These are phyloP conservation scores for Mucor lusitanicus DNA, from an alignment of 371 early-diverging fungal species.

Conservation along the genomic window DNA sequence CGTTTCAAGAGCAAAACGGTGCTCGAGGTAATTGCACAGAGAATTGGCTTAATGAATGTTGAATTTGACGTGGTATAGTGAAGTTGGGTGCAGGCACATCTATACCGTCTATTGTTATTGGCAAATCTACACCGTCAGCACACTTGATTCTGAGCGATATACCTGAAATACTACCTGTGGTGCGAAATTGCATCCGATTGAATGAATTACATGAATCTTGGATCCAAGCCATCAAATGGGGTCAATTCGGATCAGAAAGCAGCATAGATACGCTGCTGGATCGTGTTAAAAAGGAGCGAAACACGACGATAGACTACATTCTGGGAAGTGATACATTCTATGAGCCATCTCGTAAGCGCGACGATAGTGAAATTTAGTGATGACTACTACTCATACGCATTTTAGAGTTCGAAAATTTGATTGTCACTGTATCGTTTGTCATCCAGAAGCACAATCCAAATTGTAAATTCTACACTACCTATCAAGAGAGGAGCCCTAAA, in stretches of 20 bases:
- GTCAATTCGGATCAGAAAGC: conserved; percentile 30
- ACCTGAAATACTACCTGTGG: conserved; percentile 39
- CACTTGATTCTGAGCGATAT: conserved; percentile 47
- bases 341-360: conserved; percentile 50
- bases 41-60: neutral
- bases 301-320: conserved; percentile 44
- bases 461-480: conserved; percentile 53
- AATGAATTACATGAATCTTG: conserved; percentile 27
- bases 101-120: conserved; percentile 52
- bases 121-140: conserved; percentile 19
- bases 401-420: conserved; percentile 58
- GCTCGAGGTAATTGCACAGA: conserved; percentile 31
- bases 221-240: conserved; percentile 48
- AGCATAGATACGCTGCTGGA: conserved; percentile 29
- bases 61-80: neutral
- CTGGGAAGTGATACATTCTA: conserved; percentile 65
- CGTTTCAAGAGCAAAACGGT: conserved; percentile 26
- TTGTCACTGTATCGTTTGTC: conserved; percentile 48
- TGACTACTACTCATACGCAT: neutral
- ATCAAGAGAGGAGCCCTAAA: conserved; percentile 62
- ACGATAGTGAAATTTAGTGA: neutral
- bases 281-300: conserved; percentile 18
- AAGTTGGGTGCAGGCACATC: conserved; percentile 58
- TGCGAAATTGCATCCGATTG: conserved; percentile 32
- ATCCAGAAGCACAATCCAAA: conserved; percentile 52